Evolutionary conservation across 371 early-diverging fungal genomes (phyloP), one percentile per base, ranked within the genome.

Genomic region (Mortierella sp.): DNA sequence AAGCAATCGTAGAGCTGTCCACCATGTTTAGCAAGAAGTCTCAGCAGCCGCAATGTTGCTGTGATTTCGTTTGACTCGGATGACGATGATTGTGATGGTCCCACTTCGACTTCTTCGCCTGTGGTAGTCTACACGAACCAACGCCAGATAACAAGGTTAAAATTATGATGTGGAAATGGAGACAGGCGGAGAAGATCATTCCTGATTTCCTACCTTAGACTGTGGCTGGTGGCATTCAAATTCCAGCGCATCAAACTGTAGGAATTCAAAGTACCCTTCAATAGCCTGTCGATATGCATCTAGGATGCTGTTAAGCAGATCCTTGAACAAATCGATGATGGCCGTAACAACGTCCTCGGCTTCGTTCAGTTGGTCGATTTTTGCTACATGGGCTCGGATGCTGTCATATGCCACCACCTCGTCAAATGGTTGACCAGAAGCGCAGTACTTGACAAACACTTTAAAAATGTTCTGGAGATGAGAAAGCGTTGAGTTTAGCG

Each of bases 11-110:
- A 79, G 10, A 91, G 65, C 27, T 81, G 76, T 1, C 81, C 73
- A 9, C 91, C 92, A 67, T 88, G 90, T 45, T 87, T 89, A 21
- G 88, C 84, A 18, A 94, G 81, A 5, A 91, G 81, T 16, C 88
- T 83, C 24, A 93, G 57, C 1, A 94, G 55, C 9, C 92, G 84
- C 21, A 93, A 64, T 0, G 91, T 85, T 16, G 90, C 86, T 1
- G 88, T 88, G n/a, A 84, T 83, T 8, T 82, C 79, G 46, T 84
- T 80, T 23, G 78, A 67, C 14, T 68, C 52, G 12, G 58, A 67
- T 10, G 34, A 72, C 28, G 58, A 67, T 10, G 34, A 72, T 24
- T 67, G 67, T 3, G 71, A 62, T n/a, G 61, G 23, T 13, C 60
- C 54, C 18, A 43, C 55, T 18, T 62, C 64, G 18, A 49, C 67